A percentile compares a stretch with the other conserved stretches of the same genome.
phyloP scores from a whole-genome alignment of 169 alveolate species.

The Neospora caninum region DNA sequence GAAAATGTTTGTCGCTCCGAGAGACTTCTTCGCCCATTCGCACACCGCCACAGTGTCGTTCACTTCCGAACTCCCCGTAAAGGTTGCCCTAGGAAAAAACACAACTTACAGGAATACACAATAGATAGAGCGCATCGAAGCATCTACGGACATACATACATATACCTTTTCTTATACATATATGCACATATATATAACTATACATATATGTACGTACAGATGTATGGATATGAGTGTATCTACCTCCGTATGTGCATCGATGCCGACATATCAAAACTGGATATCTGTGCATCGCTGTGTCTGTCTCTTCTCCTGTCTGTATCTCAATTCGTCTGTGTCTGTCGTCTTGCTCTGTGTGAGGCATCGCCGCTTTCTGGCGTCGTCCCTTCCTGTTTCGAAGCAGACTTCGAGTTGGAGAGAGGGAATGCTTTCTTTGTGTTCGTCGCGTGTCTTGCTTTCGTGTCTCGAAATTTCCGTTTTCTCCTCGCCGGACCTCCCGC shows the following conservation, averaged over 20 bases:
- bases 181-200: neutral
- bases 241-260: neutral
- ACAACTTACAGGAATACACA: neutral
- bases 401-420: neutral
- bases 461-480: no score
- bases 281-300: no score
- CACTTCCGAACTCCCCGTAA: slow-evolving; percentile 72
- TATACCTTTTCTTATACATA: neutral
- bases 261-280: neutral
- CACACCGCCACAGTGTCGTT: slow-evolving; percentile 73
- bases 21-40: slow-evolving; percentile 62
- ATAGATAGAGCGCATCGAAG: neutral
- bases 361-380: no score
- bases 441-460: neutral
- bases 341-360: no score
- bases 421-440: neutral
- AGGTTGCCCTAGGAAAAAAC: slow-evolving; percentile 44
- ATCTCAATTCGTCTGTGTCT: no score
- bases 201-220: neutral
- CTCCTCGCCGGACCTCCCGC: slow-evolving; percentile 65
- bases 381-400: no score
- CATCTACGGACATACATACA: neutral
- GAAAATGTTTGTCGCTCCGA: slow-evolving; percentile 53
- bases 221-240: neutral
- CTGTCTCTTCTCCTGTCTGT: no score